Base-by-base conservation (phyloP, 2,329 filamentous ascomycete species). In the Zopfia rhizophila region DNA sequence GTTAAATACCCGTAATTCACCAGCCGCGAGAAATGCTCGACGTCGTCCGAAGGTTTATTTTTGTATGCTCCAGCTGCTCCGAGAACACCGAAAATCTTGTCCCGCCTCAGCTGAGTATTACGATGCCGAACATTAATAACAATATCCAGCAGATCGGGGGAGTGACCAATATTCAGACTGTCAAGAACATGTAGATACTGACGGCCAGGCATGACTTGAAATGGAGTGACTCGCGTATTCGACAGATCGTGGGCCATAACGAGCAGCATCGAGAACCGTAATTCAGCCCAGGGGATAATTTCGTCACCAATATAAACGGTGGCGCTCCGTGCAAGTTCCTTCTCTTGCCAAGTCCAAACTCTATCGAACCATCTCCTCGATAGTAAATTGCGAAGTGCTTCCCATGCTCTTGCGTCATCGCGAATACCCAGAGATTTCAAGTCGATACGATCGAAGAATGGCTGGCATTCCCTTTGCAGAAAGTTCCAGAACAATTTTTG, bases 401-500 rank as follows among this genome's bases (percentile, higher is more conserved):
- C 33, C 33, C 33, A 37, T 21, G 36, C 22, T 22, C 19, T 29
- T 14, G 4, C 21, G 28, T 39, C 36, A 4, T 21, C 28, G 4
- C 36, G 36, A 10, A 39, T 18, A 27, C 24, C 8, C 24, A 27
- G n/a, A 8, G 8, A 8, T 10, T 16, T 8, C 12, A 39, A n/a
- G 28, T 29, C 25, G 22, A 39, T 39, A 10, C 23, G 13, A 18
- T 39, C 36, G 23, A 39, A 39, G 36, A 39, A 39, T 7, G 36
- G n/a, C 16, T 18, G 25, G 17, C 36, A 39, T n/a, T 39, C 36
- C 24, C 14, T 22, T 24, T 39, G 36, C n/a, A 39, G 22, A 21
- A 21, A 39, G 8, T 39, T 24, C 36, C 36, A 39, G 25, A 39
- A 39, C n/a, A 28, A 14, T n/a, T 39, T 39, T 29, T 39, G 36